Percentiles rank a stretch among this genome's conserved stretches.
Evolutionary conservation across 208 protist genomes (phyloP).

Genomic region (Wallacemonas rigidus): DNA sequence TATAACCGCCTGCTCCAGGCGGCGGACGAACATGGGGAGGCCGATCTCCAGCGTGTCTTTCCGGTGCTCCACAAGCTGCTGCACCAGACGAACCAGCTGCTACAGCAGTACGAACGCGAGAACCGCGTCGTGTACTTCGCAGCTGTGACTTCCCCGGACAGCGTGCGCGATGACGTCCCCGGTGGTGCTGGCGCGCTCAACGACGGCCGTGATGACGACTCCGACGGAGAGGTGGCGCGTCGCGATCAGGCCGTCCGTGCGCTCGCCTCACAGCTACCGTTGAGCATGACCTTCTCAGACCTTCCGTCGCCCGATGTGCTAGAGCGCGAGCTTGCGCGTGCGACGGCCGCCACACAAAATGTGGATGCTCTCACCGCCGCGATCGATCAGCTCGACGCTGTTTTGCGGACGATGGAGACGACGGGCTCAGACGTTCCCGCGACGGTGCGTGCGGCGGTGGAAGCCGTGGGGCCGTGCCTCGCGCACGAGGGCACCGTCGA

Average conservation of each 20-base stretch:
- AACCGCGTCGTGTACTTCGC: constrained; percentile 65
- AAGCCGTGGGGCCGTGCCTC: constrained; percentile 29
- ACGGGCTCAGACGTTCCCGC: constrained; percentile 2
- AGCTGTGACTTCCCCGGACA: constrained; percentile 30
- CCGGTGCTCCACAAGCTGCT: constrained; percentile 43
- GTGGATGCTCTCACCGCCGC: constrained; percentile 10
- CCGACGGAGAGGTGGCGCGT: constrained; percentile 9
- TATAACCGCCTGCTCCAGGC: constrained; percentile 22
- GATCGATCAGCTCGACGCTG: constrained; percentile 15
- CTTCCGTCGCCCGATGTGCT: constrained; percentile 16
- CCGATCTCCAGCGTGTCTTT: constrained; percentile 56
- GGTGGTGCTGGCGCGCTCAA: constrained; percentile 12
- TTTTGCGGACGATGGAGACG: not conserved
- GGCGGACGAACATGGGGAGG: constrained; percentile 22
- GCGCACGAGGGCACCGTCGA: constrained; percentile 19
- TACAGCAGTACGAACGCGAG: constrained; percentile 57
- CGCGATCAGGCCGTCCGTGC: constrained; percentile 15
- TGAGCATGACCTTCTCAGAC: constrained; percentile 18
- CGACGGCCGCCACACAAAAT: constrained; percentile 5
- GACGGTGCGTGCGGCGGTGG: constrained; percentile 21
- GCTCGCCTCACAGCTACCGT: constrained; percentile 19
- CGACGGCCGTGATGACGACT: constrained; percentile 14
- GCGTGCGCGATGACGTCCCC: constrained; percentile 55
- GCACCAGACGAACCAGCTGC: constrained; percentile 28
- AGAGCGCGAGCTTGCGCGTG: constrained; percentile 9